Percentiles rank a stretch among this genome's conserved stretches.
Conservation (phyloP, 2,329 filamentous ascomycete species). For the Colletotrichum sp. region DNA sequence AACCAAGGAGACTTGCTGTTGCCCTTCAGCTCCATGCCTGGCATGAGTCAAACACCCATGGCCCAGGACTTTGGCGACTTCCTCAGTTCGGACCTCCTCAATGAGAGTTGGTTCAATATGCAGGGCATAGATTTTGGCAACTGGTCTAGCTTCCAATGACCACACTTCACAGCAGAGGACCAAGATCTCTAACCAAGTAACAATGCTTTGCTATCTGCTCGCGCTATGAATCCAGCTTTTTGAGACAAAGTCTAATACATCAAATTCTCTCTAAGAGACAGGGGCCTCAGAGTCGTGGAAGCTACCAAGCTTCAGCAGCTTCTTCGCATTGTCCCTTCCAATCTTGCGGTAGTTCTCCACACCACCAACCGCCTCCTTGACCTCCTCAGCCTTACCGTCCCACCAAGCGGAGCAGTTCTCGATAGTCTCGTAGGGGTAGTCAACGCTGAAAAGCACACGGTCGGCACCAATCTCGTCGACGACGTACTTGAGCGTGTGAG, state of each 20-base stretch:
- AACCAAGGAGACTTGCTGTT: neutral
- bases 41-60: neutral
- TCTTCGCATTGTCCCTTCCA: constrained; percentile 48
- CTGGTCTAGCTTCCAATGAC: neutral
- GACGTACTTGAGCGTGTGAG: constrained; percentile 54
- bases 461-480: constrained; percentile 54
- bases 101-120: constrained; percentile 3
- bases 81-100: neutral
- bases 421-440: constrained; percentile 58
- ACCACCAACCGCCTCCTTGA: constrained; percentile 19
- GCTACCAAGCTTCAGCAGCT: constrained; percentile 40
- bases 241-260: neutral
- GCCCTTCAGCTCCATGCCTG: neutral
- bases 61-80: neutral
- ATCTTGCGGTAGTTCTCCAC: constrained; percentile 41
- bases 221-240: accelerated
- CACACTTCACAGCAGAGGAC: accelerated
- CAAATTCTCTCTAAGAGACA: neutral
- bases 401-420: constrained; percentile 47
- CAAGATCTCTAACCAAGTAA: accelerated
- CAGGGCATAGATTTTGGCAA: neutral
- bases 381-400: constrained; percentile 33
- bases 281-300: constrained; percentile 36
- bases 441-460: constrained; percentile 56
- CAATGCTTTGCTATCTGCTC: neutral